phyloP scores from a whole-genome alignment of 2,329 filamentous ascomycete genomes.

The Cryphonectria radicalis region DNA sequence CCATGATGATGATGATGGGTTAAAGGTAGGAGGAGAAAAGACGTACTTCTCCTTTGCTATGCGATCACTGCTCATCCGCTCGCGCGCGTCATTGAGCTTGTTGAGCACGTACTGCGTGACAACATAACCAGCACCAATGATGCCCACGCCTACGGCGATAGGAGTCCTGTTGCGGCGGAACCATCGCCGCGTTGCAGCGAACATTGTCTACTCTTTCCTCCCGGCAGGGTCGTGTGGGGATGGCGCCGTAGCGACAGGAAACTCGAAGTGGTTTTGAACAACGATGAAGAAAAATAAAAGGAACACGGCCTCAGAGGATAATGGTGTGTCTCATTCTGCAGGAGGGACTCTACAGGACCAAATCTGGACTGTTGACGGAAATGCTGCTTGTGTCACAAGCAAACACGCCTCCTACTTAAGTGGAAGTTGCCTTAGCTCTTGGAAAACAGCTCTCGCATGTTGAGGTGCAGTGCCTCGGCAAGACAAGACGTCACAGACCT shows the following conservation, averaged over 20 bases:
- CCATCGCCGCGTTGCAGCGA: conserved; percentile 82
- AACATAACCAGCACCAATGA: conserved; percentile 88
- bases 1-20: not conserved
- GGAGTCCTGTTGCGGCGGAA: conserved; percentile 88
- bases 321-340: not conserved
- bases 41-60: conserved; percentile 95
- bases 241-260: not conserved
- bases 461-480: conserved; percentile 1
- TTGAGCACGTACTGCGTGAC: conserved; percentile 89
- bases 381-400: conserved; percentile 8
- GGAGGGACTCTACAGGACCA: not conserved
- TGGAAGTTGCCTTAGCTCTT: not conserved
- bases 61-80: conserved; percentile 95
- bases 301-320: not conserved
- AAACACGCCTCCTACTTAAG: not conserved
- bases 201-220: conserved; percentile 48
- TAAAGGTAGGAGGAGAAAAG: not conserved
- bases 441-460: not conserved
- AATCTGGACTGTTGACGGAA: not conserved
- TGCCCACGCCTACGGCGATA: conserved; percentile 83
- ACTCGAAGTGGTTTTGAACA: not conserved
- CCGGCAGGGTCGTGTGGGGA: not conserved
- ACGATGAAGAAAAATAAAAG: not conserved
- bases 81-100: conserved; percentile 90
- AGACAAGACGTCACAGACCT: conserved; percentile 6